Evolutionary conservation across 345 rosid genomes (phyloP).

Genomic region (Brassica cretica): DNA sequence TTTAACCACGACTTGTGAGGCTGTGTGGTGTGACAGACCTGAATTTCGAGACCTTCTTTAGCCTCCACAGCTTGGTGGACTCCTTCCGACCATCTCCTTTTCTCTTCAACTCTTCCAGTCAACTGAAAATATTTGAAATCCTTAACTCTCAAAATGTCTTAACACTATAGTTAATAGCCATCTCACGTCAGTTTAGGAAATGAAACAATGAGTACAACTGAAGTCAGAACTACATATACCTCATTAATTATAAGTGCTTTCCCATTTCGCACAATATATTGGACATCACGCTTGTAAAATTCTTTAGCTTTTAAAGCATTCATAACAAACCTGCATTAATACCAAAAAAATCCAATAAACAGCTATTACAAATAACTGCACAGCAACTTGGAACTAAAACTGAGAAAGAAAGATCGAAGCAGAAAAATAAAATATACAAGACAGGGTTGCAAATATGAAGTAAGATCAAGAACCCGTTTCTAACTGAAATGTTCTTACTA

Average conservation of each 20-base stretch:
- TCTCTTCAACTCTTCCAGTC: conserved; percentile 98
- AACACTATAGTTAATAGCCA: not conserved
- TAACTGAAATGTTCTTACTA: not conserved
- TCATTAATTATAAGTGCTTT: conserved; percentile 92
- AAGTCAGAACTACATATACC: conserved; percentile 49
- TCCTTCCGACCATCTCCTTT: conserved; percentile 96
- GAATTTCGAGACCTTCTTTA: conserved; percentile 88
- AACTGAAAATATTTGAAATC: conserved; percentile 48
- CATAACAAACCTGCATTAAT: conserved; percentile 76
- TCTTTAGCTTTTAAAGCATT: conserved; percentile 98
- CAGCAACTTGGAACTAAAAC: not conserved
- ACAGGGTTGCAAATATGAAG: not conserved
- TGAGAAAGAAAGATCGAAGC: conserved; percentile 1
- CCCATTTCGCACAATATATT: conserved; percentile 88
- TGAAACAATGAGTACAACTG: not conserved
- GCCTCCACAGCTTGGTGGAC: conserved; percentile 99
- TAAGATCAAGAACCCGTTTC: conserved; percentile 1
- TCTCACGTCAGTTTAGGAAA: not conserved
- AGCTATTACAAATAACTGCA: conserved; percentile 8
- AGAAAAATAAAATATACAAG: not conserved
- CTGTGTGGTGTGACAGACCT: conserved; percentile 42
- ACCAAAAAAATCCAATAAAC: not conserved
- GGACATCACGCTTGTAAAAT: conserved; percentile 87
- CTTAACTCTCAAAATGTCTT: not conserved
- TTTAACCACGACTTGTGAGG: conserved; percentile 20